Evolutionary conservation across 164 flowering plant species (phyloP), one percentile per base, ranked within the genome.

Genomic region (Stephania cephalantha): DNA sequence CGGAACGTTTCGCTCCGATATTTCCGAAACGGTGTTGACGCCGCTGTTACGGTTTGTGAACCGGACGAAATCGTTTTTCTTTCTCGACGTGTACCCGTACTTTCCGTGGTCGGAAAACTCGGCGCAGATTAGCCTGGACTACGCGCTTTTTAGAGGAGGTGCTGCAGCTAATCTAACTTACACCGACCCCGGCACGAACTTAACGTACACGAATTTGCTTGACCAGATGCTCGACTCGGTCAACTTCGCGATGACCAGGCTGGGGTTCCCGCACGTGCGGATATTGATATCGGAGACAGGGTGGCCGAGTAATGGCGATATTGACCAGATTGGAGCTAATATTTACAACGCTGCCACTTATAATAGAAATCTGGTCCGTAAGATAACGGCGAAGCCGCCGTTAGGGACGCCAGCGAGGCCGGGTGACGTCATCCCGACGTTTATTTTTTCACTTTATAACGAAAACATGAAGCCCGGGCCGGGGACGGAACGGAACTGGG

Each of bases 401-500:
- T 12, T 79, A 2, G 98, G 98, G 0, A 95, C 98, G 0, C 99
- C 99, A 30, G 97, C 93, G 1, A 80, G 92, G 70, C 97, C 96
- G 13, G 90, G 85, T 0, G 9, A 53, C n/a, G 84, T 82, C 3
- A 78, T 91, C 3, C 94, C 94, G 46, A 79, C 90, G 0, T 88
- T 88, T 48, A 53, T 95, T 1, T 95, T 93, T 79, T 73, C 98
- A 0, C 82, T 95, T 13, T 95, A 82, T 73, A 88, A 95, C 68
- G 98, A 95, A 83, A 89, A 93, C 75, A 85, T 81, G 77, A 95
- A 95, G 80, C 46, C 76, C 6, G 99, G 98, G 45, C 91, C 91
- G 42, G 90, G 92, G 0, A 93, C 99, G 17, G 99, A 95, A 79
- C 85, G 99, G 72, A 88, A 93, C 77, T 93, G 88, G 88, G 99